Conservation (phyloP, 2,329 filamentous ascomycete species). For the Beauveria pseudobassiana region DNA sequence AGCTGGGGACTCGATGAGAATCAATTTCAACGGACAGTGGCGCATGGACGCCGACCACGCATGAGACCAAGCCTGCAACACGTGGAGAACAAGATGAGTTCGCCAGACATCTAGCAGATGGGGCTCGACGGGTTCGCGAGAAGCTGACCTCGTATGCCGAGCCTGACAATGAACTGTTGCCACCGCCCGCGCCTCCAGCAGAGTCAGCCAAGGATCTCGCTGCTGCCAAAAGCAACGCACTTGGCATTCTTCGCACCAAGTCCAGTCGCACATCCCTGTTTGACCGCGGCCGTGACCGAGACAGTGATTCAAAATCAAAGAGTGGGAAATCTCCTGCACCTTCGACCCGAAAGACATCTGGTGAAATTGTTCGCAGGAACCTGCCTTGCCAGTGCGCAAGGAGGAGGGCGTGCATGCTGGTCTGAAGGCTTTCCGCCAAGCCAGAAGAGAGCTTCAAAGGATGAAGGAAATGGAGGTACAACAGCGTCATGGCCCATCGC, state of each 20-base stretch:
- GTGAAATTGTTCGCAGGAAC: conserved; percentile 10
- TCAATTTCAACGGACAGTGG: conserved; percentile 17
- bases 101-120: conserved; percentile 62
- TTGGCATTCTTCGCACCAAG: conserved; percentile 59
- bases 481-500: conserved; percentile 31
- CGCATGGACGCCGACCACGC: conserved; percentile 11
- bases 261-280: conserved; percentile 60
- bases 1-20: conserved; percentile 16
- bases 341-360: conserved; percentile 29
- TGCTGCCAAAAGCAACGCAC: conserved; percentile 42
- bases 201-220: conserved; percentile 27
- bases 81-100: conserved; percentile 61
- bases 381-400: conserved; percentile 21
- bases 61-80: conserved; percentile 20
- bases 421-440: conserved; percentile 49
- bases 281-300: conserved; percentile 37
- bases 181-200: conserved; percentile 20
- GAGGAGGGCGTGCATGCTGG: conserved; percentile 41
- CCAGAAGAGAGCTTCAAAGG: conserved; percentile 47
- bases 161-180: conserved; percentile 40
- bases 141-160: conserved; percentile 63
- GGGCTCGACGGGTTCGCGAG: conserved; percentile 64
- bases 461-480: conserved; percentile 46
- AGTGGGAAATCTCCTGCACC: conserved; percentile 38
- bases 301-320: conserved; percentile 38